These are phyloP conservation scores for Starmera quercuum DNA, from an alignment of 805 yeast species.

Conservation along the genomic window DNA sequence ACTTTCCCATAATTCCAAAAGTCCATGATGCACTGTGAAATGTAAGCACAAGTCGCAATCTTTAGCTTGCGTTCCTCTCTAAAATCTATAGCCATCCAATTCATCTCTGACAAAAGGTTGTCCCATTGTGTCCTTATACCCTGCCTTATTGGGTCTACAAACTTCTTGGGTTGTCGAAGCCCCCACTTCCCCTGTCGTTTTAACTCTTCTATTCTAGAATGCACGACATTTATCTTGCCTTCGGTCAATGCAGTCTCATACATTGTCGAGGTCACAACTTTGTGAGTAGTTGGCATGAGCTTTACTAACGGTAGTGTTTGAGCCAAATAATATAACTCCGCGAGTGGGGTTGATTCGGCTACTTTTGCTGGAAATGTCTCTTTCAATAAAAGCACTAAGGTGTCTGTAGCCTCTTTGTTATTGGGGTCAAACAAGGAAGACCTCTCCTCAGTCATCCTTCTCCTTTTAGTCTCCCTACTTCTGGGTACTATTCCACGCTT, in stretches of 20 bases:
- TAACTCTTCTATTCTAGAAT: slow-evolving; percentile 86
- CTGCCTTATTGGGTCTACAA: slow-evolving; percentile 48
- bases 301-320: slow-evolving; percentile 83
- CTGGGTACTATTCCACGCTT: slow-evolving; percentile 6
- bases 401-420: slow-evolving; percentile 34
- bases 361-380: slow-evolving; percentile 46
- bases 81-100: slow-evolving; percentile 78
- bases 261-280: slow-evolving; percentile 75
- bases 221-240: slow-evolving; percentile 83
- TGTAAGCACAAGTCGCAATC: slow-evolving; percentile 56
- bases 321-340: slow-evolving; percentile 80
- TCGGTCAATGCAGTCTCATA: slow-evolving; percentile 82
- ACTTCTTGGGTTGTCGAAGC: slow-evolving; percentile 71
- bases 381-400: slow-evolving; percentile 39
- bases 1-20: slow-evolving; percentile 74
- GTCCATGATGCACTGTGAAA: slow-evolving; percentile 69
- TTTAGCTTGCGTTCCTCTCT: slow-evolving; percentile 64
- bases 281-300: slow-evolving; percentile 77
- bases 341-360: slow-evolving; percentile 57
- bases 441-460: slow-evolving; percentile 7
- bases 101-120: slow-evolving; percentile 62
- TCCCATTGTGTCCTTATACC: slow-evolving; percentile 62
- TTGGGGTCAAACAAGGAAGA: slow-evolving; percentile 22
- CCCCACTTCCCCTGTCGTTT: slow-evolving; percentile 88
- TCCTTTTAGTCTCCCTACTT: slow-evolving; percentile 7